Percentiles rank a stretch among this genome's conserved stretches.
These are phyloP conservation scores for Globisporangium spinosum DNA, from an alignment of 352 stramenopile species.

Conservation along the genomic window DNA sequence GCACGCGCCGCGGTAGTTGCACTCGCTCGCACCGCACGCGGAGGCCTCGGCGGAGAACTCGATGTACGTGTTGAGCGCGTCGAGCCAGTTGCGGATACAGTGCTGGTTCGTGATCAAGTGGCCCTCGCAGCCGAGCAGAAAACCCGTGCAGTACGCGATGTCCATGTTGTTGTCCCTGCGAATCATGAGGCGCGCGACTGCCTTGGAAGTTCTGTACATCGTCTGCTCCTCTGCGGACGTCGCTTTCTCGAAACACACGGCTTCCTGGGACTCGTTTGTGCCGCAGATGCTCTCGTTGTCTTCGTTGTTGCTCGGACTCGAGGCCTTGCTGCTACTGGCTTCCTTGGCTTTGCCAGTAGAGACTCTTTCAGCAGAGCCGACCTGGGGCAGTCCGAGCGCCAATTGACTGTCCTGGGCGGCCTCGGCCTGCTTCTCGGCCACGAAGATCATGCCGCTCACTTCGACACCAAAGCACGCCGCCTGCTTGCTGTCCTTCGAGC, in stretches of 20 bases:
- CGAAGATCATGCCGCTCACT: constrained; percentile 46
- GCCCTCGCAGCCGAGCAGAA: constrained; percentile 65
- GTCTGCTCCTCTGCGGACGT: constrained; percentile 21
- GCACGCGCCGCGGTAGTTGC: constrained; percentile 40
- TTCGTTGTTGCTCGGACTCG: constrained; percentile 13
- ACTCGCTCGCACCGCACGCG: constrained; percentile 31
- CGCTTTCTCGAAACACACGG: constrained; percentile 43
- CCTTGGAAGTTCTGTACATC: constrained; percentile 44
- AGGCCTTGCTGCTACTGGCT: background rate
- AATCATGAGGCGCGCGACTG: constrained; percentile 63
- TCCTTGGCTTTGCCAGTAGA: constrained; percentile 11
- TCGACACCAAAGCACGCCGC: constrained; percentile 45
- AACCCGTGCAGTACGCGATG: constrained; percentile 70
- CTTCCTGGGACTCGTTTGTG: constrained; percentile 60
- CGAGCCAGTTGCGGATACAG: constrained; percentile 55
- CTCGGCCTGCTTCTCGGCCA: constrained; percentile 28
- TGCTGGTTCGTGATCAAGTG: constrained; percentile 82
- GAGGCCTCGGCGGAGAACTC: constrained; percentile 65
- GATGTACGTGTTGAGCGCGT: constrained; percentile 62
- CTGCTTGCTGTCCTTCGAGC: background rate
- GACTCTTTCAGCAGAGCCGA: background rate
- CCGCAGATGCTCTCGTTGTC: constrained; percentile 65
- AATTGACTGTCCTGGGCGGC: constrained; percentile 19
- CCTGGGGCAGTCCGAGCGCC: constrained; percentile 24
- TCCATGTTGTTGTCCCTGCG: constrained; percentile 57